Conservation (phyloP, 208 protist genomes). For the Tritrichomonas musculus region DNA sequence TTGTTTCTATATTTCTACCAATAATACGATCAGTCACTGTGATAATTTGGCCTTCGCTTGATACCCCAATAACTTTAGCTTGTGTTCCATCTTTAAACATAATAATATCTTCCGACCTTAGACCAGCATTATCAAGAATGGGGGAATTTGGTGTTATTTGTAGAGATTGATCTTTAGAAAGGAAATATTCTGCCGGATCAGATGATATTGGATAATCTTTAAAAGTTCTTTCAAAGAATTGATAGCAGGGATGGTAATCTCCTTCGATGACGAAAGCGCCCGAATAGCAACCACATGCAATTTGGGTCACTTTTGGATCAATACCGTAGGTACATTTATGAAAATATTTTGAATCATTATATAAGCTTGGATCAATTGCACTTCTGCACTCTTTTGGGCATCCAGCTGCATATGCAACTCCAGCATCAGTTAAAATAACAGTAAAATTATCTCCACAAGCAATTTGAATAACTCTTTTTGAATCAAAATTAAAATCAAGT, state of each 20-base stretch:
- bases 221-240: too few species aligned
- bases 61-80: too few species aligned
- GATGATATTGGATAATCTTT: too few species aligned
- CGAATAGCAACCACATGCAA: not conserved
- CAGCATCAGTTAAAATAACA: not conserved
- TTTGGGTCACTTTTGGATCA: not conserved
- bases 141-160: too few species aligned
- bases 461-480: not conserved
- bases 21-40: too few species aligned
- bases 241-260: not conserved
- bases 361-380: not conserved
- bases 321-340: not conserved
- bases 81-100: too few species aligned
- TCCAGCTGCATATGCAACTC: not conserved
- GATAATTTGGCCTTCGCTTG: too few species aligned
- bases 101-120: too few species aligned
- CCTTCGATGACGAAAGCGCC: not conserved
- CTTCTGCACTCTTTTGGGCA: not conserved
- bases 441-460: slow-evolving; percentile 1
- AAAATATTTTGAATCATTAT: not conserved
- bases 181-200: too few species aligned
- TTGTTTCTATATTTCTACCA: too few species aligned
- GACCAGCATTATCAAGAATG: too few species aligned
- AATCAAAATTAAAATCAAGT: not conserved
- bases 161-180: too few species aligned